Conservation (phyloP, 1,284 basidiomycete genomes). For the Trametes versicolor region DNA sequence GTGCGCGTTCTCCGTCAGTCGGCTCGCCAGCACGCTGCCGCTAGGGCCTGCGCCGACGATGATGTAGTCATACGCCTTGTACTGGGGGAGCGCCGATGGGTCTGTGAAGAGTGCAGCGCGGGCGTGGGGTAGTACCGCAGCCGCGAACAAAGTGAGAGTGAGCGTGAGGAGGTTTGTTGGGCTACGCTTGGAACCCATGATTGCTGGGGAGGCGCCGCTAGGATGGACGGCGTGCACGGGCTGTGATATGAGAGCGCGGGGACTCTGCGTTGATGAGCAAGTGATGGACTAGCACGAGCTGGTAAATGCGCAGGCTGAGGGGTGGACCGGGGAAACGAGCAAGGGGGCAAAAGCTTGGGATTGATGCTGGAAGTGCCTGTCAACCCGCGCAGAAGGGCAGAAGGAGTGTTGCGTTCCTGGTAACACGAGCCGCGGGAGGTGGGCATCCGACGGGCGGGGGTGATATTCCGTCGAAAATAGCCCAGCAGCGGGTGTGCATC, state of each 20-base stretch:
- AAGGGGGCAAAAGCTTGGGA: too few relatives aligned
- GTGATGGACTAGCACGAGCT: too few relatives aligned
- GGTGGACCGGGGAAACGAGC: too few relatives aligned
- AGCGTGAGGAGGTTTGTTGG: neutral
- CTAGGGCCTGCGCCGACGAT: slow-evolving; percentile 54
- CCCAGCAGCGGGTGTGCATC: too few relatives aligned
- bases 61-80: slow-evolving; percentile 46
- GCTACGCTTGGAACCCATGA: neutral
- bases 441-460: too few relatives aligned
- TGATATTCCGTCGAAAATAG: too few relatives aligned
- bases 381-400: too few relatives aligned
- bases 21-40: slow-evolving; percentile 32
- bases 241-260: neutral
- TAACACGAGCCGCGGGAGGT: too few relatives aligned
- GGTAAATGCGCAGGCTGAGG: too few relatives aligned
- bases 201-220: neutral
- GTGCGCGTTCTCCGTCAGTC: slow-evolving; percentile 33
- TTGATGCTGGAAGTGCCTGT: too few relatives aligned
- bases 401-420: too few relatives aligned
- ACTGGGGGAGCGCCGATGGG: slow-evolving; percentile 5
- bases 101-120: slow-evolving; percentile 1
- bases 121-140: neutral
- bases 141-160: neutral
- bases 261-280: neutral
- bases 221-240: too few relatives aligned